These are phyloP conservation scores for Ustanciosporium gigantosporum DNA, from an alignment of 1,284 basidiomycete genomes.

Conservation along the genomic window DNA sequence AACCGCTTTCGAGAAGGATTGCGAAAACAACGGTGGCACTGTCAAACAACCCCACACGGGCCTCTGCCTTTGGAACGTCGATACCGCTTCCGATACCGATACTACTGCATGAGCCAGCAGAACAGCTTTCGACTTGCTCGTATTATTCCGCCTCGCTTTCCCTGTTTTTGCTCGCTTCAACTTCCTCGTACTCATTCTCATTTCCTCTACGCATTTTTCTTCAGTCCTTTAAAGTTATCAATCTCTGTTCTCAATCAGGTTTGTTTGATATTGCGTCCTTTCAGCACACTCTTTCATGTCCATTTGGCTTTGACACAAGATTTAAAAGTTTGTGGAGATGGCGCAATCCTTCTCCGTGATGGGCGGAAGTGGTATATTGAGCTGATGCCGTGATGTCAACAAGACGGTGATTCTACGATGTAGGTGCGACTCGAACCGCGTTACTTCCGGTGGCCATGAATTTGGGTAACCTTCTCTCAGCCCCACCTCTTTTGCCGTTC, in stretches of 20 bases:
- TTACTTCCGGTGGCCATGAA: slow-evolving; percentile 46
- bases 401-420: too few species aligned
- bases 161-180: neutral
- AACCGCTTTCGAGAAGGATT: slow-evolving; percentile 16
- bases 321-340: too few species aligned
- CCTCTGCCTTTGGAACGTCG: slow-evolving; percentile 29
- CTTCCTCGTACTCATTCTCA: too few species aligned
- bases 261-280: too few species aligned
- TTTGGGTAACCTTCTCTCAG: slow-evolving; percentile 22
- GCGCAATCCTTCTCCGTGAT: too few species aligned
- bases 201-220: slow-evolving; percentile 14
- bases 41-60: slow-evolving; percentile 11
- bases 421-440: slow-evolving; percentile 38
- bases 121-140: neutral
- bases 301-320: too few species aligned
- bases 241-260: too few species aligned
- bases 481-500: slow-evolving; percentile 4
- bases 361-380: too few species aligned
- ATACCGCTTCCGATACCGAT: slow-evolving; percentile 9
- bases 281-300: too few species aligned
- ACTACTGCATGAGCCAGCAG: neutral
- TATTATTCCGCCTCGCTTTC: neutral
- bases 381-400: too few species aligned
- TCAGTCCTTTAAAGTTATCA: too few species aligned
- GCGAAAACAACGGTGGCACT: slow-evolving; percentile 10